Evolutionary conservation across 495 filamentous ascomycete species (phyloP).

Genomic region (Evernia prunastri): DNA sequence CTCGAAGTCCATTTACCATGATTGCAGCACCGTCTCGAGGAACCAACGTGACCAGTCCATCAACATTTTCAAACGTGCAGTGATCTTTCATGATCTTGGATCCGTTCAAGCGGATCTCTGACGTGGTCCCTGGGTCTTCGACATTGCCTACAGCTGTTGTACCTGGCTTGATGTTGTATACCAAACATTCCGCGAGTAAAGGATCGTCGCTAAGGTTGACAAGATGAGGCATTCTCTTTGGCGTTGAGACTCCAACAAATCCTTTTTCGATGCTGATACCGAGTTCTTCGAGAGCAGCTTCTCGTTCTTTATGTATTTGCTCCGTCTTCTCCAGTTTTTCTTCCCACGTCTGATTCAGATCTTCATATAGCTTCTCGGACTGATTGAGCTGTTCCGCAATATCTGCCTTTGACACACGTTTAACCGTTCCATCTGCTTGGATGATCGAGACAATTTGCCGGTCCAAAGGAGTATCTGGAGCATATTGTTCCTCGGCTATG

Average conservation of each 20-base stretch:
- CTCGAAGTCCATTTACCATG: conserved; percentile 93
- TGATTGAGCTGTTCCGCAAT: conserved; percentile 94
- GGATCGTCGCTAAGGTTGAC: conserved; percentile 98
- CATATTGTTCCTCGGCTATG: conserved; percentile 69
- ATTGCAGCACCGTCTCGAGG: conserved; percentile 86
- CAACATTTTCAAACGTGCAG: conserved; percentile 86
- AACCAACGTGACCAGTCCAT: conserved; percentile 83
- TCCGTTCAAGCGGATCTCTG: conserved; percentile 90
- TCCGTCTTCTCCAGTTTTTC: conserved; percentile 93
- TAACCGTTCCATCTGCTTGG: conserved; percentile 74
- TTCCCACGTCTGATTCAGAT: conserved; percentile 99
- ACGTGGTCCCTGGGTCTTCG: conserved; percentile 66
- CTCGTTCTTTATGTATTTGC: conserved; percentile 93
- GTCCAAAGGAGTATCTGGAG: conserved; percentile 84
- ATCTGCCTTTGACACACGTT: conserved; percentile 96
- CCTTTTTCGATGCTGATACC: conserved; percentile 99
- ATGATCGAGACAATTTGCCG: conserved; percentile 95
- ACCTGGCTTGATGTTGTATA: conserved; percentile 97
- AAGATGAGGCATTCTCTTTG: conserved; percentile 98
- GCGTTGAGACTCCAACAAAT: conserved; percentile 89
- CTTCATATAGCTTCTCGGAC: conserved; percentile 90
- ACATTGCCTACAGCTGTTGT: conserved; percentile 90
- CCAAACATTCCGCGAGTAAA: conserved; percentile 87
- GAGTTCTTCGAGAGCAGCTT: conserved; percentile 89
- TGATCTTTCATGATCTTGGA: conserved; percentile 88